phyloP scores from a whole-genome alignment of 2,329 filamentous ascomycete species.

The Davidsoniella virescens region DNA sequence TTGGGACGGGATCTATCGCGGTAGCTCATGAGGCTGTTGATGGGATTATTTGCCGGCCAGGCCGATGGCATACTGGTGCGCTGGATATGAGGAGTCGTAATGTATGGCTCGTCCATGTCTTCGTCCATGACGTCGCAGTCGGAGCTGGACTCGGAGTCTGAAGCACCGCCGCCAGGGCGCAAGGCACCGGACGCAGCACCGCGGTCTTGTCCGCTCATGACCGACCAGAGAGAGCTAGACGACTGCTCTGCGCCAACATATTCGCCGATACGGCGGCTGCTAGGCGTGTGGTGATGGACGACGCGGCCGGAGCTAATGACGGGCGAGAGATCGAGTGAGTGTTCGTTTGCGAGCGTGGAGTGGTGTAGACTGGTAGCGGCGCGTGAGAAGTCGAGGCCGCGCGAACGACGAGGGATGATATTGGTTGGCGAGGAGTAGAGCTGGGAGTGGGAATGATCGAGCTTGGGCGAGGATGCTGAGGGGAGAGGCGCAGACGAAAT shows the following conservation, averaged over 20 bases:
- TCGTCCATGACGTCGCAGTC: slow-evolving; percentile 57
- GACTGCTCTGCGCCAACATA: slow-evolving; percentile 43
- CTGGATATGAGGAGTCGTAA: slow-evolving; percentile 56
- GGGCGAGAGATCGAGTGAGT: slow-evolving; percentile 80
- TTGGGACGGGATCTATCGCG: slow-evolving; percentile 58
- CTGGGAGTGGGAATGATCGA: slow-evolving; percentile 52
- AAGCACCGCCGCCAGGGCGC: slow-evolving; percentile 54
- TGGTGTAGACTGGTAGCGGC: slow-evolving; percentile 91
- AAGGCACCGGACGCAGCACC: slow-evolving; percentile 60
- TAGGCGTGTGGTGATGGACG: slow-evolving; percentile 30
- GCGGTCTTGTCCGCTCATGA: slow-evolving; percentile 52
- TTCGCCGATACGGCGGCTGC: slow-evolving; percentile 32
- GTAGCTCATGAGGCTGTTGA: slow-evolving; percentile 61
- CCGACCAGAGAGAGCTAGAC: slow-evolving; percentile 55
- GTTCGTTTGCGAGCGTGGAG: slow-evolving; percentile 76
- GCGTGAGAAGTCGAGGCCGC: slow-evolving; percentile 82
- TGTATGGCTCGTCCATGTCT: slow-evolving; percentile 62
- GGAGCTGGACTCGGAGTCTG: slow-evolving; percentile 60
- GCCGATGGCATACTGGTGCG: slow-evolving; percentile 3
- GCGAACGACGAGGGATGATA: slow-evolving; percentile 72
- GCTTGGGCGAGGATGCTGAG: slow-evolving; percentile 62
- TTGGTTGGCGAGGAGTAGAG: slow-evolving; percentile 79
- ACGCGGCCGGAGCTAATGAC: slow-evolving; percentile 50
- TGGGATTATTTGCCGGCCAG: slow-evolving; percentile 47
- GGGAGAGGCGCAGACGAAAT: neutral